phyloP scores from a whole-genome alignment of 306 rosid species.

The Parietaria judaica region DNA sequence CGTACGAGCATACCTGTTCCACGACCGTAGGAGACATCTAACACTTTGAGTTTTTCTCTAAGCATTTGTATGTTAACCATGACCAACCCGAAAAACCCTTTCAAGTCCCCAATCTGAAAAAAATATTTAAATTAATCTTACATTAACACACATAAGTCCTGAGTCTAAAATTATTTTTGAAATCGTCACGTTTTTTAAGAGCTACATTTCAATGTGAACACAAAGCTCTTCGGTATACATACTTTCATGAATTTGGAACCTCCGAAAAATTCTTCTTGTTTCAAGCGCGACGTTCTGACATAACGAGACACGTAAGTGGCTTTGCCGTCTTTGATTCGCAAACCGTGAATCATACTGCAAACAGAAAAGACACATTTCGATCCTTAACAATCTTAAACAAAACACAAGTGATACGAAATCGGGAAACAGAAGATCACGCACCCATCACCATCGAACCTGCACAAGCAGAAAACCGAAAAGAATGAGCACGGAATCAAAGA shows the following conservation, averaged over 20 bases:
- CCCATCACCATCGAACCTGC: conserved; percentile 99
- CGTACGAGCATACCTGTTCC: conserved; percentile 47
- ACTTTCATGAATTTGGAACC: conserved; percentile 92
- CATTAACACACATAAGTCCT: not conserved
- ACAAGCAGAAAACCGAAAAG: conserved; percentile 30
- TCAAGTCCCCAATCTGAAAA: conserved; percentile 85
- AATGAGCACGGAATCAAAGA: conserved; percentile 1
- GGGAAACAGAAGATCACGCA: conserved; percentile 28
- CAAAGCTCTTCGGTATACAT: not conserved
- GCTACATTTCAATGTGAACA: not conserved
- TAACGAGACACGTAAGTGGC: conserved; percentile 82
- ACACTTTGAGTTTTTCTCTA: conserved; percentile 67
- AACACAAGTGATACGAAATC: not conserved
- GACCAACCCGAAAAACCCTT: conserved; percentile 68
- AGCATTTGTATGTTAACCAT: conserved; percentile 71
- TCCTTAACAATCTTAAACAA: not conserved
- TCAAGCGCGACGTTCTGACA: conserved; percentile 73
- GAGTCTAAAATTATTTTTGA: not conserved
- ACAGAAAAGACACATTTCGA: not conserved
- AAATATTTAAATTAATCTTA: not conserved
- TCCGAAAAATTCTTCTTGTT: conserved; percentile 84
- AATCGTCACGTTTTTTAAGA: not conserved
- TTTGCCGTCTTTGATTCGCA: conserved; percentile 92
- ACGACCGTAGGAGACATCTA: conserved; percentile 62
- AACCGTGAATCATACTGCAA: conserved; percentile 91